phyloP scores from a whole-genome alignment of 371 early-diverging fungal species.

The Paraphysoderma sedebokerense region DNA sequence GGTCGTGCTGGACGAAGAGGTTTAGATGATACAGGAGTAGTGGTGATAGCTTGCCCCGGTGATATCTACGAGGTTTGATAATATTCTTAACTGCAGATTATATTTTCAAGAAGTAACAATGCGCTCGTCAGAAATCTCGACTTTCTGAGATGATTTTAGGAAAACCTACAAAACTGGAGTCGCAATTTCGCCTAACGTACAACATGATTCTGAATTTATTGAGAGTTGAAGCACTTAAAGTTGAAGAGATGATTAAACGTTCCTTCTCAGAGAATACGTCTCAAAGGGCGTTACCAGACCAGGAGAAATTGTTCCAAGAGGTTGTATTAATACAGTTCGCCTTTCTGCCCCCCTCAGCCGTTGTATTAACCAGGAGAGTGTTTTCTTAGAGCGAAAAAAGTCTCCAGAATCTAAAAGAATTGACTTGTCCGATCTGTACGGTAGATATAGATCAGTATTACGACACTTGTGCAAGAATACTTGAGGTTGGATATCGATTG shows the following conservation, averaged over 20 bases:
- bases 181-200: slow-evolving; percentile 96
- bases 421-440: slow-evolving; percentile 73
- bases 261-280: slow-evolving; percentile 84
- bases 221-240: slow-evolving; percentile 91
- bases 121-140: neutral
- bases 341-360: neutral
- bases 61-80: slow-evolving; percentile 41
- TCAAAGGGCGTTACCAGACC: slow-evolving; percentile 63
- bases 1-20: slow-evolving; percentile 98
- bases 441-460: slow-evolving; percentile 56
- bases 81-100: neutral
- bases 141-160: slow-evolving; percentile 70
- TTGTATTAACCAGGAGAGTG: slow-evolving; percentile 12
- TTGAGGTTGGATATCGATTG: slow-evolving; percentile 34
- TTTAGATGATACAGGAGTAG: slow-evolving; percentile 84
- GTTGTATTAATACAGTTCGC: slow-evolving; percentile 5
- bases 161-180: slow-evolving; percentile 73
- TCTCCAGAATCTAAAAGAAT: slow-evolving; percentile 32
- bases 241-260: slow-evolving; percentile 96
- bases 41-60: slow-evolving; percentile 67
- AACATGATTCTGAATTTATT: slow-evolving; percentile 97
- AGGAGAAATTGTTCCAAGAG: slow-evolving; percentile 30
- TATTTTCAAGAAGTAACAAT: neutral
- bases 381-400: slow-evolving; percentile 30
- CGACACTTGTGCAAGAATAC: slow-evolving; percentile 35